Evolutionary conservation across 2,329 filamentous ascomycete species (phyloP).

Genomic region (Apiospora koreana): DNA sequence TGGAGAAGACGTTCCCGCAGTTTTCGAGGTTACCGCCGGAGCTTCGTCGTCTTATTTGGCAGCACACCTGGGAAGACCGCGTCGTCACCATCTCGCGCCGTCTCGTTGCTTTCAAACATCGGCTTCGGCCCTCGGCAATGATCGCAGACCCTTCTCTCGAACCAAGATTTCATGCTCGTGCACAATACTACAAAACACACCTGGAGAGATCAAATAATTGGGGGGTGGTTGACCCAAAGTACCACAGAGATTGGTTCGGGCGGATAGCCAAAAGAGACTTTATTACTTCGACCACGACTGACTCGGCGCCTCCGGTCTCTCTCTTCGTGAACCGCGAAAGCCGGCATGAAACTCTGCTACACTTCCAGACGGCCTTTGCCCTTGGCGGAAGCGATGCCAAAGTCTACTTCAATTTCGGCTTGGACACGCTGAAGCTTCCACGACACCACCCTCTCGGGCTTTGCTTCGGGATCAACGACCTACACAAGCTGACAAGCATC

Average conservation of each 20-base stretch:
- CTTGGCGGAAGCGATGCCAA: background rate
- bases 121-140: background rate
- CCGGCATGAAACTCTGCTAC: slow-evolving; percentile 15
- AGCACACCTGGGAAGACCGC: slow-evolving; percentile 17
- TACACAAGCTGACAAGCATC: slow-evolving; percentile 9
- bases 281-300: background rate
- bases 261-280: background rate
- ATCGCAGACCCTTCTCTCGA: background rate
- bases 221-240: background rate
- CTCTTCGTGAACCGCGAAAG: slow-evolving; percentile 17
- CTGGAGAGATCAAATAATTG: background rate
- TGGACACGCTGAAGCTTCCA: slow-evolving; percentile 15
- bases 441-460: slow-evolving; percentile 15
- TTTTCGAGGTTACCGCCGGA: slow-evolving; percentile 18
- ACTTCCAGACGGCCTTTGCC: slow-evolving; percentile 11
- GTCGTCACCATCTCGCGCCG: slow-evolving; percentile 2
- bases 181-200: background rate
- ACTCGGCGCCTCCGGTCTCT: slow-evolving; percentile 9
- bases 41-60: slow-evolving; percentile 19
- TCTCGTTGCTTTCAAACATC: background rate
- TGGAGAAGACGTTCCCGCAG: slow-evolving; percentile 6
- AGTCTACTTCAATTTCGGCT: slow-evolving; percentile 17
- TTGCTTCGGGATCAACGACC: slow-evolving; percentile 12
- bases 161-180: too few species aligned
- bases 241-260: too few species aligned